Evolutionary conservation across 257 asterid species (phyloP).

Genomic region (Ligustrum vulgare): DNA sequence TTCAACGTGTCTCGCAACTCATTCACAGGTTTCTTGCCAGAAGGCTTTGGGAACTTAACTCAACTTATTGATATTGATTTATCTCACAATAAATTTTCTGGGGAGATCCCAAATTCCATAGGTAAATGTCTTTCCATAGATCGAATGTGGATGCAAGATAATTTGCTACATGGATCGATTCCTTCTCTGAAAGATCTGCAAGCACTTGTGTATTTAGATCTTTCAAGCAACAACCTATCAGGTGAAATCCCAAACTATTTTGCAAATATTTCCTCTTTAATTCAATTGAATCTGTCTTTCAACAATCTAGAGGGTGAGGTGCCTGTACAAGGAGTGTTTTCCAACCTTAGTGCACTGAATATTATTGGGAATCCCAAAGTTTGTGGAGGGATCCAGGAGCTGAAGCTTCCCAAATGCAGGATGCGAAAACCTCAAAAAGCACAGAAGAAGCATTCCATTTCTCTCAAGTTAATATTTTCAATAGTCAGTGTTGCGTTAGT

Average conservation of each 20-base stretch:
- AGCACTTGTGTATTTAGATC: slow-evolving; percentile 35
- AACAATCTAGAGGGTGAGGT: slow-evolving; percentile 47
- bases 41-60: neutral
- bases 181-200: neutral
- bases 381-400: slow-evolving; percentile 43
- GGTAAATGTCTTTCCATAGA: neutral
- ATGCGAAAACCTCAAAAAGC: slow-evolving; percentile 23
- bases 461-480: slow-evolving; percentile 22
- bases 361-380: slow-evolving; percentile 36
- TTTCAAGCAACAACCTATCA: slow-evolving; percentile 41
- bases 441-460: neutral
- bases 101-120: neutral
- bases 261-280: slow-evolving; percentile 25
- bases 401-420: slow-evolving; percentile 38
- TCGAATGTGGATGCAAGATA: neutral
- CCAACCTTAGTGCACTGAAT: slow-evolving; percentile 27
- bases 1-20: neutral
- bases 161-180: neutral
- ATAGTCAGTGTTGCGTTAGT: slow-evolving; percentile 24
- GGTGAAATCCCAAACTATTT: slow-evolving; percentile 37
- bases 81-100: neutral
- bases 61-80: neutral
- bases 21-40: neutral
- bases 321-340: slow-evolving; percentile 43
- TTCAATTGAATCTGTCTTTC: slow-evolving; percentile 44